Conservation (phyloP, 148 eudicot genomes). For the Mesembryanthemum crystallinum region DNA sequence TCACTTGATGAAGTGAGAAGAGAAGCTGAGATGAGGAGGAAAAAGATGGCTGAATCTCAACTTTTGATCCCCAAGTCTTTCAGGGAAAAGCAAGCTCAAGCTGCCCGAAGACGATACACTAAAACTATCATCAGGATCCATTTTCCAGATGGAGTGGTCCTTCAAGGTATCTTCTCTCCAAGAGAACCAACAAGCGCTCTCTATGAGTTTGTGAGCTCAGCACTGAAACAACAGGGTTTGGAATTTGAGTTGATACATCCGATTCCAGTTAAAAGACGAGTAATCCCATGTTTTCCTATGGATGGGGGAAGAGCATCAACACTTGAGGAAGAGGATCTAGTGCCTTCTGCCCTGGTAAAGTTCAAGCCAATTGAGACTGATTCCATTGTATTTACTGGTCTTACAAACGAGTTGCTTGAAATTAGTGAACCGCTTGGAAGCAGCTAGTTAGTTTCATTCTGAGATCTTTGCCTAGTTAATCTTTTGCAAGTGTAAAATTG, state of each 20-base stretch:
- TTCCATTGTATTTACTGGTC: conserved; percentile 70
- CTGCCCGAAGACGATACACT: conserved; percentile 58
- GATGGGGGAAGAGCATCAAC: conserved; percentile 49
- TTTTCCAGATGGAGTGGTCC: conserved; percentile 97
- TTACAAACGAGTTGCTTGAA: conserved; percentile 77
- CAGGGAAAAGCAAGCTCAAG: conserved; percentile 90
- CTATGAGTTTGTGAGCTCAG: conserved; percentile 79
- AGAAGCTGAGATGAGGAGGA: conserved; percentile 75
- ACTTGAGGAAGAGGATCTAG: conserved; percentile 76
- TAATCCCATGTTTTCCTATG: conserved; percentile 73
- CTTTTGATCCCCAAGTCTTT: conserved; percentile 83
- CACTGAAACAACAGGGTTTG: conserved; percentile 71
- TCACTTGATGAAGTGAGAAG: conserved; percentile 71
- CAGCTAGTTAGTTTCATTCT: background rate
- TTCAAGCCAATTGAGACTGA: conserved; percentile 83
- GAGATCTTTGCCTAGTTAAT: background rate
- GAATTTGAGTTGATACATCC: conserved; percentile 88
- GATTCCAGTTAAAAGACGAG: conserved; percentile 55
- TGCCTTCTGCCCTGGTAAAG: conserved; percentile 82
- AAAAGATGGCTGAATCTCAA: conserved; percentile 83
- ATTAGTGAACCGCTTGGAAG: conserved; percentile 63
- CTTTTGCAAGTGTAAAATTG: conserved; percentile 4
- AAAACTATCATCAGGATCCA: conserved; percentile 73
- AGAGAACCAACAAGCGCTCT: conserved; percentile 67
- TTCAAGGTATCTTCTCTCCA: conserved; percentile 82